Base-by-base conservation (phyloP, 192 early-diverging fungal genomes). In the Backusella psychrophila region DNA sequence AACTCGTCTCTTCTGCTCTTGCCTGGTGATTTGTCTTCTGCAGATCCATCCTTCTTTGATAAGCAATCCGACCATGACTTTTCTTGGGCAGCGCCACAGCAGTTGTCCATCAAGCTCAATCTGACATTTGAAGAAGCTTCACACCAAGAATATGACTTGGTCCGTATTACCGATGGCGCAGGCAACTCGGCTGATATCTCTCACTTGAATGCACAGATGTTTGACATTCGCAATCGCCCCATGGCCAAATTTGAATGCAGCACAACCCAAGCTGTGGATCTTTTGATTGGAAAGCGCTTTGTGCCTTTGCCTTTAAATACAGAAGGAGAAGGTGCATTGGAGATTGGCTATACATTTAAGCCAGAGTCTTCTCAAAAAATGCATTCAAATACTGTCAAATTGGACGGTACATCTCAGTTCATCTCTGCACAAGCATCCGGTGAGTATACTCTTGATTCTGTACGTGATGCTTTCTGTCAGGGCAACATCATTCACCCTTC, bases 231-330 rank as follows among this genome's bases (percentile, higher is more conserved):
- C 26, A 6, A 67, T 39, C 79, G 65, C 31, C 85, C 85, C 4
- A 59, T 73, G 2, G 81, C 69, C n/a, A 77, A 80, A 6, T 86
- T 86, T 69, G n/a, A 41, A 2, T 83, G 77, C 34, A 75, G 79
- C 52, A 12, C 66, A 34, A 73, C 69, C 14, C 26, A 77, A 52
- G 78, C 78, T 12, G 73, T 75, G 9, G 69, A 80, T 1, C 46
- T 83, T 6, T 73, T 83, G 2, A 71, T 78, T 46, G 82, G 78
- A 6, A 39, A 63, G 11, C 63, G 68, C 1, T 44, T 69, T 26
- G 71, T 63, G 11, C 53, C 44, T 17, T 35, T 80, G 1, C 82
- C 79, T 12, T 6, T 83, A 1, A 33, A 49, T 1, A 26, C 80
- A 1, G 14, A 79, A 42, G 82, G 82, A 39, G 8, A 73, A 14